phyloP scores from a whole-genome alignment of 106 monocot genomes.

The Dendrobium officinale region DNA sequence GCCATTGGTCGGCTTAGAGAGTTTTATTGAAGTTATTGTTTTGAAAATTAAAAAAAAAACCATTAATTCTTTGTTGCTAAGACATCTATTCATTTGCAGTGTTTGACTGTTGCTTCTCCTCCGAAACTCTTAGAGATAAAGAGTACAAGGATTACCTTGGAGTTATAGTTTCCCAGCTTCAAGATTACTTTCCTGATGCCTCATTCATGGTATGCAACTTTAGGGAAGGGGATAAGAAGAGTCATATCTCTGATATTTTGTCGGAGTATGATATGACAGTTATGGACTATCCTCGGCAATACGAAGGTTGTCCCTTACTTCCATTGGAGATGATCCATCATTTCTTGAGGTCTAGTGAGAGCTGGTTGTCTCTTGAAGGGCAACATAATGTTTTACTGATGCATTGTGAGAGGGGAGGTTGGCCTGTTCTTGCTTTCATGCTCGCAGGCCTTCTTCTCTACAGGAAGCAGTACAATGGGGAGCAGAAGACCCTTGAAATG shows the following conservation, averaged over 20 bases:
- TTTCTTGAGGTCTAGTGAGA: conserved; percentile 84
- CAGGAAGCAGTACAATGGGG: conserved; percentile 65
- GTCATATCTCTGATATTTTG: conserved; percentile 64
- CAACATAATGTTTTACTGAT: conserved; percentile 81
- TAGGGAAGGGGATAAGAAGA: conserved; percentile 46
- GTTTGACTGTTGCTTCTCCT: conserved; percentile 87
- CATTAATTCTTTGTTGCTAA: not conserved
- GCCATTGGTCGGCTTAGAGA: not conserved
- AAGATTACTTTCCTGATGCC: conserved; percentile 65
- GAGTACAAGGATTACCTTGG: conserved; percentile 68
- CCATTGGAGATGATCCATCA: conserved; percentile 91
- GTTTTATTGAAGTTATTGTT: not conserved
- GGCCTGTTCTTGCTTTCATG: conserved; percentile 96
- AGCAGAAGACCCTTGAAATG: conserved; percentile 87
- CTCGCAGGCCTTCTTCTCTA: conserved; percentile 83
- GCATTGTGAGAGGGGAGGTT: conserved; percentile 91
- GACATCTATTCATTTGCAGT: conserved; percentile 30
- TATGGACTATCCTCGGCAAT: conserved; percentile 86
- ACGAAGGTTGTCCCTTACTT: conserved; percentile 82
- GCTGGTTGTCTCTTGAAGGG: conserved; percentile 82
- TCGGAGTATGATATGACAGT: conserved; percentile 72
- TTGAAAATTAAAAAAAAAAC: not conserved
- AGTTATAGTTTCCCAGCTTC: conserved; percentile 59
- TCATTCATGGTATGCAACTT: conserved; percentile 94
- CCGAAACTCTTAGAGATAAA: conserved; percentile 47